Percentiles rank a stretch among this genome's conserved stretches.
Evolutionary conservation across 1,284 basidiomycete species (phyloP).

Genomic region (Austropuccinia psidii): DNA sequence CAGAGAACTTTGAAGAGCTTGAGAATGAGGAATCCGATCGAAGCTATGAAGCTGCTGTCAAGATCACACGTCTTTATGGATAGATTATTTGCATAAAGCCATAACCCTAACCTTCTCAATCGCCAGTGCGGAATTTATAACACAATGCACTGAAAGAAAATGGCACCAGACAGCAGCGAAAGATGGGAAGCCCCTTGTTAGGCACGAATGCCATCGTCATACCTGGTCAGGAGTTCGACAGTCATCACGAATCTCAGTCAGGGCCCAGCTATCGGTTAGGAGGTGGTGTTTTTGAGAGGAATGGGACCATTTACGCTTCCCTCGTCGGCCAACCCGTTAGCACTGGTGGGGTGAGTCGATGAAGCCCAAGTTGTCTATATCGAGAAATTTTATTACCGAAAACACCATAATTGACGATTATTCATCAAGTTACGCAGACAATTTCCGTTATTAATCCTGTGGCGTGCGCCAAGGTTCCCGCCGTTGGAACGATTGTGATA

Average conservation of each 20-base stretch:
- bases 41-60: too few relatives aligned
- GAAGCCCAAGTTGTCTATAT: not conserved
- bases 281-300: conserved; percentile 16
- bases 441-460: conserved; percentile 21
- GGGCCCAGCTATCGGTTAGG: conserved; percentile 23
- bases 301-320: conserved; percentile 24
- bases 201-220: conserved; percentile 16
- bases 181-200: too few relatives aligned
- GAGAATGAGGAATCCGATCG: too few relatives aligned
- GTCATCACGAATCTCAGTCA: not conserved
- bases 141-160: too few relatives aligned
- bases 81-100: too few relatives aligned
- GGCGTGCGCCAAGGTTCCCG: conserved; percentile 56
- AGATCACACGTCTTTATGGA: too few relatives aligned
- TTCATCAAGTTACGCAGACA: not conserved
- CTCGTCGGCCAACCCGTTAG: conserved; percentile 8
- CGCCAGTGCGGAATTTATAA: too few relatives aligned
- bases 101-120: too few relatives aligned
- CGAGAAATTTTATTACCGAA: not conserved
- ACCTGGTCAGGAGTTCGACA: conserved; percentile 21
- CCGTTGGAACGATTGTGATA: conserved; percentile 64
- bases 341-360: conserved; percentile 9
- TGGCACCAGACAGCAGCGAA: too few relatives aligned
- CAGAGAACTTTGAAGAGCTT: too few relatives aligned
- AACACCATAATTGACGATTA: not conserved